Conservation (phyloP, 352 stramenopile genomes). For the Elongisporangium anandrum region DNA sequence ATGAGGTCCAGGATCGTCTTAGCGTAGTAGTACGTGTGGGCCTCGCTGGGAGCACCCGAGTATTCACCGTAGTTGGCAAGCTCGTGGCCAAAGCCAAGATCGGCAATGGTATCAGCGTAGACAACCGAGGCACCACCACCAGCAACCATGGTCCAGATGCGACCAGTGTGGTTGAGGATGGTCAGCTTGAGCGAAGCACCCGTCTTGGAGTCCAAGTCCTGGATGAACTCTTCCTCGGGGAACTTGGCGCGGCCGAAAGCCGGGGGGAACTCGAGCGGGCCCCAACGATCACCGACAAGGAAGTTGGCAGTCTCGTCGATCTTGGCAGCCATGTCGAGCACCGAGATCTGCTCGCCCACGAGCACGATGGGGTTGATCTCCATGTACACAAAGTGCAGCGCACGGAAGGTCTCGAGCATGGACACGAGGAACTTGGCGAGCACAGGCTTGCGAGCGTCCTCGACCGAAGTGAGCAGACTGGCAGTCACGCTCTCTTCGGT, state of each 20-base stretch:
- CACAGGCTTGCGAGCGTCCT: constrained; percentile 66
- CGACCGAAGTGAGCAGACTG: constrained; percentile 79
- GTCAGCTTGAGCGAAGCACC: constrained; percentile 96
- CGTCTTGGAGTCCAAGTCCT: constrained; percentile 94
- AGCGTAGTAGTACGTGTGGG: constrained; percentile 97
- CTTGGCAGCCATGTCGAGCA: constrained; percentile 96
- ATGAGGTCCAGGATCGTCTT: constrained; percentile 96
- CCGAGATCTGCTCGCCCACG: constrained; percentile 87
- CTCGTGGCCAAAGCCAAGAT: constrained; percentile 91
- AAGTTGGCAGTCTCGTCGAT: constrained; percentile 96
- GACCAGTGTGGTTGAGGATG: constrained; percentile 93
- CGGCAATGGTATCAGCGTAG: constrained; percentile 97
- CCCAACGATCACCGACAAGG: constrained; percentile 91
- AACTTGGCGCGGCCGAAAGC: constrained; percentile 95
- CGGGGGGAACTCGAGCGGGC: constrained; percentile 92
- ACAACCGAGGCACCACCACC: constrained; percentile 94
- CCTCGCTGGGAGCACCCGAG: constrained; percentile 93
- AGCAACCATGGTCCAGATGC: constrained; percentile 97
- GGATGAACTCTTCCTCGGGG: constrained; percentile 94
- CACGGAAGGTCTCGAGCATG: constrained; percentile 92
- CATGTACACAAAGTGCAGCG: constrained; percentile 97
- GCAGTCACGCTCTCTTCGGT: constrained; percentile 71
- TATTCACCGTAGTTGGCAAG: constrained; percentile 98
- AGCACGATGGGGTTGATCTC: constrained; percentile 98
- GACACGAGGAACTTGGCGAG: constrained; percentile 88